Base-by-base conservation (phyloP, 2,329 filamentous ascomycete species). In the Claviceps pazoutovae region DNA sequence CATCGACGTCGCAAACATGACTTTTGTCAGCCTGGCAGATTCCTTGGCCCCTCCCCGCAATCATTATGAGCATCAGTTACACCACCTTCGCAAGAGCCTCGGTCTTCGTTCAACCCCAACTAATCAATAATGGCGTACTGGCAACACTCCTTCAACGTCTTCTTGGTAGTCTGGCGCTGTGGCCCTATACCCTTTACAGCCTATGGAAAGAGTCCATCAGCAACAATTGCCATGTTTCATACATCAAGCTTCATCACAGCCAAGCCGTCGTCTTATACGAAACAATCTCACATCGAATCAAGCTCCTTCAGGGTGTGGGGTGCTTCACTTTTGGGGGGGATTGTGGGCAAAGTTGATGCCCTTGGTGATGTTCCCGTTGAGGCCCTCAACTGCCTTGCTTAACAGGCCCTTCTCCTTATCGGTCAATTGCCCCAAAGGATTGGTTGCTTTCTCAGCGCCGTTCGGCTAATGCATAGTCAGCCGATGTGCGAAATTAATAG, bases 321-420 rank as follows among this genome's bases (percentile, higher is more conserved):
- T 56, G 63, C 63, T 69, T 87, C 82, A 90, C 86, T 90, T 90
- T 81, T 88, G 82, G 66, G 88, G 85, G 68, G 87, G 82, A 78
- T 84, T 90, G 75, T 86, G 78, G 71, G 84, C 84, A 68, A 97
- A 98, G 67, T 83, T 81, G 66, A 96, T 76, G 67, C 93, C 93
- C 82, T 97, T 96, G 65, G 80, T 74, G 68, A 98, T 95, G 76
- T 97, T 97, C 74, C 81, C 84, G 77, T 89, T 86, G 57, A 97
- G 81, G 59, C 85, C 91, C 61, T 80, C 75, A 67, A 86, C 78
- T 68, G 79, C 81, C 64, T 80, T 83, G 62, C 85, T 75, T 62
- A 97, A 79, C 58, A 97, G 82, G 64, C 79, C 81, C 83, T 95
- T 86, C 81, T 97, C 93, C 73, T 88, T 82, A 47, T 88, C 85